phyloP scores from a whole-genome alignment of 2,329 filamentous ascomycete species.

The Apiospora aurea region DNA sequence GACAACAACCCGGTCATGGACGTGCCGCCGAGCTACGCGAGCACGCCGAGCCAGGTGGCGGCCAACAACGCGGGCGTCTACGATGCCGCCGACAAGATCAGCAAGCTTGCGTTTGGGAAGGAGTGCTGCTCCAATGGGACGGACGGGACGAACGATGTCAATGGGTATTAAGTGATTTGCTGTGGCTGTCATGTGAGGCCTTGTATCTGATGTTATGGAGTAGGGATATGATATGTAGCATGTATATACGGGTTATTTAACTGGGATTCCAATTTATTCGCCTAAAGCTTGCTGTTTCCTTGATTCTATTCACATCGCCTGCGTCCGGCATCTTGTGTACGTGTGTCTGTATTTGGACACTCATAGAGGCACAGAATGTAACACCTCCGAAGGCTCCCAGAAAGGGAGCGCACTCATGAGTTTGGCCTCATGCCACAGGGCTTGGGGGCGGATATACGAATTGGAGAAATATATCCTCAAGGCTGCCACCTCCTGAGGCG shows the following conservation, averaged over 20 bases:
- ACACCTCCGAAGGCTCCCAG: too few species aligned
- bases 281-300: background rate
- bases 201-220: background rate
- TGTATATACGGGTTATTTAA: background rate
- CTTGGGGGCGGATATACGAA: too few species aligned
- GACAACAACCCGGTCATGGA: constrained; percentile 79
- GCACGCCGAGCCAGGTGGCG: constrained; percentile 69
- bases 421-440: too few species aligned
- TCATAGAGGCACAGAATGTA: too few species aligned
- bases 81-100: constrained; percentile 43
- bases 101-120: constrained; percentile 38
- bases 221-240: background rate
- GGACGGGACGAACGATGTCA: background rate
- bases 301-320: background rate
- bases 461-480: too few species aligned
- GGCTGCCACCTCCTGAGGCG: too few species aligned
- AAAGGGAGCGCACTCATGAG: too few species aligned
- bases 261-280: background rate
- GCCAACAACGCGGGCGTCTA: constrained; percentile 41
- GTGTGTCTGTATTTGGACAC: too few species aligned
- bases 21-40: constrained; percentile 77
- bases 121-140: constrained; percentile 25
- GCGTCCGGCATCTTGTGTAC: too few species aligned
- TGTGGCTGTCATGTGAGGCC: constrained; percentile 46
- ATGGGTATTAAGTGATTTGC: constrained; percentile 36